Evolutionary conservation across 345 rosid species (phyloP), one percentile per base, ranked within the genome.

Genomic region (Ceriops zippeliana): DNA sequence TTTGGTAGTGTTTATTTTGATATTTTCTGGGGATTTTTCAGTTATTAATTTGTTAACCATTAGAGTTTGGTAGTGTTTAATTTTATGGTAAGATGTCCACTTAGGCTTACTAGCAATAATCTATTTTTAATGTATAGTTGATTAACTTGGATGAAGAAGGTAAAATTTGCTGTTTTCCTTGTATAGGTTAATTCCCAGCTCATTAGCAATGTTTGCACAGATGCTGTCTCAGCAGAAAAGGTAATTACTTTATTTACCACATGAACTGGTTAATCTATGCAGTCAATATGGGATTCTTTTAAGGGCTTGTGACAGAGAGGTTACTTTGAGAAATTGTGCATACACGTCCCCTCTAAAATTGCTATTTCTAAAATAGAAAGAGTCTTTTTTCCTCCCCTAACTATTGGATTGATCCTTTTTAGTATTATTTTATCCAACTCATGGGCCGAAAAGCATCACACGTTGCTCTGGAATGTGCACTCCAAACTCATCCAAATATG

Each of bases 151-250:
- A 42, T 28, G 42, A 62, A 35, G 58, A 69, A 4, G 13, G 32
- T 22, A 5, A 9, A 32, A 30, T 30, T 34, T 52, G 49, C 1
- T 71, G 62, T 51, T 57, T 68, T 71, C 57, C 52, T 46, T 66
- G 0, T 67, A 7, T 87, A 95, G 99, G 98, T 92, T 58, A 95
- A 95, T 80, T 90, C 99, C 28, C 99, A 95, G 81, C 96, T 95
- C 77, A 90, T 95, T 79, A 95, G 99, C 83, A 95, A 95, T 77
- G 86, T 86, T 69, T 95, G 99, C 82, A 90, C 90, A 32, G 99
- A 96, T 79, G 99, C 98, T 71, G 92, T 93, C 52, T 93, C 98
- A 57, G 99, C 97, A 16, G 98, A 92, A 87, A 96, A 96, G 97
- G 96, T 91, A 82, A 72, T 62, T 11, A 52, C 13, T 52, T 42